Evolutionary conservation across 441 rosid genomes (phyloP), one percentile per base, ranked within the genome.

Genomic region (Rhodomyrtus psidioides): DNA sequence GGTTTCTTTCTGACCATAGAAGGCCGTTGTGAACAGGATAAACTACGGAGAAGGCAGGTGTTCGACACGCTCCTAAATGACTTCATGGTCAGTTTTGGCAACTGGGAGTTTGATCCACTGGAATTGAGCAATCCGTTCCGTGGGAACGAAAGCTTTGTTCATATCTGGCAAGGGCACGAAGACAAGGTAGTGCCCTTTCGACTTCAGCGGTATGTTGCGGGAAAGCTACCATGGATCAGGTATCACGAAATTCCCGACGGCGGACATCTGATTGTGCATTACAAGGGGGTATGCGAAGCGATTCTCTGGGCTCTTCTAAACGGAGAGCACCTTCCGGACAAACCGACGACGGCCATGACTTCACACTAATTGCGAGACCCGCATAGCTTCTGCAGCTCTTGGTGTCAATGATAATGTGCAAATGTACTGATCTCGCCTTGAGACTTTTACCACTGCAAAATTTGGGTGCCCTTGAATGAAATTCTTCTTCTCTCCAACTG

Each of bases 141-240:
- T 17, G 42, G 12, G 59, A 56, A 82, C 19, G 44, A 34, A 19
- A 54, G 60, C 84, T 82, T 56, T 24, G 84, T 82, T 82, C 84
- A 82, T 82, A 82, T 82, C 60, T 82, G 84, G 84, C 84, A 82
- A 82, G 84, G 84, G 13, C 54, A 82, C 1, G 84, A 82, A 82
- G 84, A 82, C 84, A 82, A 82, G 42, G 60, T 82, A 39, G 84
- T 82, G 59, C 84, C 84, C 16, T 54, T 53, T 53, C 84, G 55
- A 24, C 84, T 82, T 56, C 84, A 82, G 42, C 56, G 84, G 39
- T 82, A 82, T 56, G 58, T 82, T 19, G 17, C 84, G 5, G 56
- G 46, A 42, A 82, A 82, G 84, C 39, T 82, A 56, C 84, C 84
- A 28, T 82, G 84, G 84, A 54, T 82, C 42, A 82, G 58, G 84